phyloP scores from a whole-genome alignment of 2,329 filamentous ascomycete genomes.

The Phyllosticta citrichinensis region DNA sequence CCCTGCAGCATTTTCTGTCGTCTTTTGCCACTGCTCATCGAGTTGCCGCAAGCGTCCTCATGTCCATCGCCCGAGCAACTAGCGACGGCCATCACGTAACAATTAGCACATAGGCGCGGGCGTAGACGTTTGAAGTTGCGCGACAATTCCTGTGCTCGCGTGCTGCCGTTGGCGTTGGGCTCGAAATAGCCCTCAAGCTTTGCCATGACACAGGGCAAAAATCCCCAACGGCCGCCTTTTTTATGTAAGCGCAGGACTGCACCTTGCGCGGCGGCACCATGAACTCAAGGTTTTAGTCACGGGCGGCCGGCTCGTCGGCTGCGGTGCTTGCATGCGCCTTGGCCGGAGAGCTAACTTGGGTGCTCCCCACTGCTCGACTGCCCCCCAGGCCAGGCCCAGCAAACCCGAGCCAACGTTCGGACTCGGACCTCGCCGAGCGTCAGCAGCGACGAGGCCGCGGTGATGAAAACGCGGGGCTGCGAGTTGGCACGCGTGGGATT shows the following conservation, averaged over 20 bases:
- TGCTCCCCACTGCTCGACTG: not conserved
- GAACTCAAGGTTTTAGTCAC: not conserved
- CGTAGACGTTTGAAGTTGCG: slow-evolving; percentile 8
- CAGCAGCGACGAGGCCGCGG: not conserved
- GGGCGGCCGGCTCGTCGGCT: not conserved
- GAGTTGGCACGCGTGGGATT: not conserved
- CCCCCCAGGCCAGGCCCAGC: too few relatives aligned
- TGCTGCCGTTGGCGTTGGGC: not conserved
- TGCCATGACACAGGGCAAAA: too few relatives aligned
- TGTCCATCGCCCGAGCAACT: not conserved
- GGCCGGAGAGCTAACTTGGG: too few relatives aligned
- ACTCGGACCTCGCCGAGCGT: not conserved
- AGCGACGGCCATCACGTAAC: not conserved
- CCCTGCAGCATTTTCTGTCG: not conserved
- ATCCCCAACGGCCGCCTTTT: not conserved
- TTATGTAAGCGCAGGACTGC: not conserved
- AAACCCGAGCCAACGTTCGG: too few relatives aligned
- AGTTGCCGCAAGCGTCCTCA: too few relatives aligned
- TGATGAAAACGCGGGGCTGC: not conserved
- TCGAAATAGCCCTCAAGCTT: not conserved
- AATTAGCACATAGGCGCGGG: slow-evolving; percentile 8
- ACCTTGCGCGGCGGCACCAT: not conserved
- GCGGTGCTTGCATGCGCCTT: too few relatives aligned
- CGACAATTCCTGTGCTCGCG: not conserved
- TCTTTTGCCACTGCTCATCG: not conserved